These are phyloP conservation scores for Periconia macrospinosa DNA, from an alignment of 2,329 filamentous ascomycete species.

Conservation along the genomic window DNA sequence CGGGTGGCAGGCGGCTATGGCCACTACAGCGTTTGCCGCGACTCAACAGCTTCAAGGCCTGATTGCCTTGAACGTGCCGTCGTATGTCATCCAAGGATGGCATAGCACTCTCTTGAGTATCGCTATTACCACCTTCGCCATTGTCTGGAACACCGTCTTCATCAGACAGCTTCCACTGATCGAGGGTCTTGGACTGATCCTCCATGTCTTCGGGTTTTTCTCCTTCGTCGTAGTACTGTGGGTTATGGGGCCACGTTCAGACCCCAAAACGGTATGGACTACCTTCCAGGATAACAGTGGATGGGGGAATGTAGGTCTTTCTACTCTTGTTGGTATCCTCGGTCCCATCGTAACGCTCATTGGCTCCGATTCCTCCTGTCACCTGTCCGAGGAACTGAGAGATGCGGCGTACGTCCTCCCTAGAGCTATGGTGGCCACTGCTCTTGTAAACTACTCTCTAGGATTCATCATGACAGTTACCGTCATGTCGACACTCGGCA, in stretches of 20 bases:
- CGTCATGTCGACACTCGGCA: slow-evolving; percentile 26
- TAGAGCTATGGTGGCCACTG: slow-evolving; percentile 45
- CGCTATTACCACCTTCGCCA: slow-evolving; percentile 39
- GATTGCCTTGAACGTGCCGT: slow-evolving; percentile 37
- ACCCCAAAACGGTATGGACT: slow-evolving; percentile 46
- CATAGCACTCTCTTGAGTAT: slow-evolving; percentile 53
- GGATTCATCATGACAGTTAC: slow-evolving; percentile 42
- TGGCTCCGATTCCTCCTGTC: slow-evolving; percentile 31
- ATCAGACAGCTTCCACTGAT: slow-evolving; percentile 46
- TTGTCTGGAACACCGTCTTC: slow-evolving; percentile 46
- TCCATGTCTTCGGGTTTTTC: slow-evolving; percentile 55
- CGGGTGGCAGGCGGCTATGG: slow-evolving; percentile 41
- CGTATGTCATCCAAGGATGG: slow-evolving; percentile 46
- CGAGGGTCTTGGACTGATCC: slow-evolving; percentile 48
- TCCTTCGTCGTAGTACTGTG: slow-evolving; percentile 46
- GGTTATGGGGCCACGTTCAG: slow-evolving; percentile 32
- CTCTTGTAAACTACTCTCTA: slow-evolving; percentile 40
- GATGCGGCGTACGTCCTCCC: slow-evolving; percentile 40
- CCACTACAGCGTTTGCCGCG: slow-evolving; percentile 17
- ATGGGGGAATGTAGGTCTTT: slow-evolving; percentile 45
- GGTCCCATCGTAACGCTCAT: slow-evolving; percentile 31
- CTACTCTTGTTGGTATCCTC: slow-evolving; percentile 43
- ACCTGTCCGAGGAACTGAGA: slow-evolving; percentile 37
- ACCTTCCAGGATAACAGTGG: slow-evolving; percentile 49
- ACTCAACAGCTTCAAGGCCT: slow-evolving; percentile 23